Evolutionary conservation across 768 basidiomycete genomes (phyloP).

Genomic region (Astraeus odoratus): DNA sequence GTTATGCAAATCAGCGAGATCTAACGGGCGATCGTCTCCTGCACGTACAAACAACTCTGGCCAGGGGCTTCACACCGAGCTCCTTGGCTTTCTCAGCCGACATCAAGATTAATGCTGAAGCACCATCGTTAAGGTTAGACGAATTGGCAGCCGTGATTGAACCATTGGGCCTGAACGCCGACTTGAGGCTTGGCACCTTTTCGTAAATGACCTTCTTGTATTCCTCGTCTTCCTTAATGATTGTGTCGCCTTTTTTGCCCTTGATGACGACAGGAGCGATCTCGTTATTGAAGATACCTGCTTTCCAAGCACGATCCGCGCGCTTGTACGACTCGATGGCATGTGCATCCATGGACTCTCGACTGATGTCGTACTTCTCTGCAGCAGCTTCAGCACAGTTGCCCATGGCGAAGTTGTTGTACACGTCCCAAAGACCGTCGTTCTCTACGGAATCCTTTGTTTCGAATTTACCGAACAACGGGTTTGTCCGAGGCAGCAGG

Average conservation of each 20-base stretch:
- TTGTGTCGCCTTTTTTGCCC: slow-evolving; percentile 87
- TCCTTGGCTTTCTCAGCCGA: slow-evolving; percentile 89
- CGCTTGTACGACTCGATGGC: slow-evolving; percentile 95
- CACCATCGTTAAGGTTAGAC: slow-evolving; percentile 91
- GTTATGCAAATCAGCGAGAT: slow-evolving; percentile 3
- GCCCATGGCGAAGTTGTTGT: slow-evolving; percentile 98
- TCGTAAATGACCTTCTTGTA: slow-evolving; percentile 96
- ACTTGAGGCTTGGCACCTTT: slow-evolving; percentile 82
- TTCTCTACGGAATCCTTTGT: slow-evolving; percentile 81
- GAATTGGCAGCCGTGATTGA: slow-evolving; percentile 96
- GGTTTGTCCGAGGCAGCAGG: slow-evolving; percentile 75
- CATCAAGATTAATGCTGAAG: slow-evolving; percentile 91
- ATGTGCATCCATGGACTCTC: slow-evolving; percentile 84
- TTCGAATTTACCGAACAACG: slow-evolving; percentile 83
- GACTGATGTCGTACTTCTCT: slow-evolving; percentile 72
- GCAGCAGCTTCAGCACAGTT: slow-evolving; percentile 90
- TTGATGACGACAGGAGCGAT: slow-evolving; percentile 86
- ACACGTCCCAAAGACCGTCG: slow-evolving; percentile 96
- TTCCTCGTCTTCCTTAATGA: slow-evolving; percentile 94
- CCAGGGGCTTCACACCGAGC: slow-evolving; percentile 87
- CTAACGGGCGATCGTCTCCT: background rate
- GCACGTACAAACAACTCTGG: slow-evolving; percentile 83
- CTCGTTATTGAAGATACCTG: slow-evolving; percentile 80
- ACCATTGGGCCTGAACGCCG: slow-evolving; percentile 86
- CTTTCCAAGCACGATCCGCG: slow-evolving; percentile 85